phyloP scores from a whole-genome alignment of 2,329 filamentous ascomycete species.

The Lecanosticta acicola region DNA sequence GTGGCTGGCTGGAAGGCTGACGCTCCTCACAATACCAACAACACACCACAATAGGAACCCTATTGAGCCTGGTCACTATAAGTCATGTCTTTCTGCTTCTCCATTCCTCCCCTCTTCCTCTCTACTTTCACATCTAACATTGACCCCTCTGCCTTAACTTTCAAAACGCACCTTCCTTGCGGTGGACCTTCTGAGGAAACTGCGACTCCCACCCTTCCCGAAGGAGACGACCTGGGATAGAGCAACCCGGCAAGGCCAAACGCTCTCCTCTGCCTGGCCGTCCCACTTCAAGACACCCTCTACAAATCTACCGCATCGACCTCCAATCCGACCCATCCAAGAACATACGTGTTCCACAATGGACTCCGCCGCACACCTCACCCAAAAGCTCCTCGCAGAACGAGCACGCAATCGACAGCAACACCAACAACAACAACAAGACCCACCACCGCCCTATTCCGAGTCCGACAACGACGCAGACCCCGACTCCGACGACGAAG shows the following conservation, averaged over 20 bases:
- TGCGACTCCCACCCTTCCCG: no score
- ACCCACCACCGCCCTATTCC: slow-evolving; percentile 24
- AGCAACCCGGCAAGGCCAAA: neutral
- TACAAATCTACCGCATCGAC: neutral
- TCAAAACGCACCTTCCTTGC: no score
- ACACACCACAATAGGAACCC: no score
- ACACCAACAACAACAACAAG: slow-evolving; percentile 10
- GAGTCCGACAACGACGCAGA: slow-evolving; percentile 6
- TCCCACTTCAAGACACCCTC: slow-evolving; percentile 7
- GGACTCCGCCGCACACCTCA: slow-evolving; percentile 22
- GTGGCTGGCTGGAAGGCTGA: no score
- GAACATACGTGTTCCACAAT: slow-evolving; percentile 9
- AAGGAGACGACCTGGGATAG: no score
- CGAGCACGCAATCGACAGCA: slow-evolving; percentile 12
- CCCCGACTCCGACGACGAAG: slow-evolving; percentile 13
- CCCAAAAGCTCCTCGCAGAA: slow-evolving; percentile 23
- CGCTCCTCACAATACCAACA: no score
- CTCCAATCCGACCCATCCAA: neutral
- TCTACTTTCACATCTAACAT: no score
- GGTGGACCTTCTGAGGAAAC: no score
- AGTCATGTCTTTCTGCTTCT: no score
- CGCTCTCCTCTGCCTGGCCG: neutral
- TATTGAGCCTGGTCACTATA: no score
- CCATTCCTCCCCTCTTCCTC: no score
- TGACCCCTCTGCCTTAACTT: no score